A percentile compares a stretch with the other conserved stretches of the same genome.
These are phyloP conservation scores for Boletus rubropictus DNA, from an alignment of 768 basidiomycete species.

Conservation along the genomic window DNA sequence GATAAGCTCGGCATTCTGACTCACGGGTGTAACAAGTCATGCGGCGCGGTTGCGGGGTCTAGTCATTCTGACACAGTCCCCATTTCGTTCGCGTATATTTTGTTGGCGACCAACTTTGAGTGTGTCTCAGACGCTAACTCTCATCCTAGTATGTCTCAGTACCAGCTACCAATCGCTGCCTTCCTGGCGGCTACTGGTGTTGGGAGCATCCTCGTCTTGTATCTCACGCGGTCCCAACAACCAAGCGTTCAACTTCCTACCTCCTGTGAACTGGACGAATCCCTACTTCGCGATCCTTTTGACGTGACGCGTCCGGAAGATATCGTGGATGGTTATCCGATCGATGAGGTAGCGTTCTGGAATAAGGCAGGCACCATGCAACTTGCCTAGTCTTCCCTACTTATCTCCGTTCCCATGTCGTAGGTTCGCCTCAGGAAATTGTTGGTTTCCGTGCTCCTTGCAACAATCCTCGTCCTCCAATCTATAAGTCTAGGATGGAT, in stretches of 20 bases:
- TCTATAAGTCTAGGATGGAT: conserved; percentile 51
- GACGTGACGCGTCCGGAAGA: conserved; percentile 73
- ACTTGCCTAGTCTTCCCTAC: background rate
- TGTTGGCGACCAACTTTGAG: background rate
- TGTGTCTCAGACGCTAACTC: background rate
- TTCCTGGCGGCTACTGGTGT: conserved; percentile 40
- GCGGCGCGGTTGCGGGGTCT: conserved; percentile 9
- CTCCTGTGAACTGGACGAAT: conserved; percentile 19
- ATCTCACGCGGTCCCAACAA: conserved; percentile 36
- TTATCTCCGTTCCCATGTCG: background rate
- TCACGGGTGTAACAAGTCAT: no score
- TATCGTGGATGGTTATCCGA: conserved; percentile 57
- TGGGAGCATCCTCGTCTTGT: conserved; percentile 41
- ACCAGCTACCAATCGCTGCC: conserved; percentile 52
- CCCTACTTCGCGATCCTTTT: conserved; percentile 48
- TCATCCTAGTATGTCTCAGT: conserved; percentile 45
- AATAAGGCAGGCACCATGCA: conserved; percentile 35
- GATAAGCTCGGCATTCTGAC: background rate
- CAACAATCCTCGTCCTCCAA: conserved; percentile 44
- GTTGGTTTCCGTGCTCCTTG: conserved; percentile 41
- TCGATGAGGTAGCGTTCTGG: conserved; percentile 60
- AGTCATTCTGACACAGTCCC: background rate
- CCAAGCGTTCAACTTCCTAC: conserved; percentile 50
- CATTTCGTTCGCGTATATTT: background rate
- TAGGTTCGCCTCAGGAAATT: conserved; percentile 62